A percentile compares a stretch with the other conserved stretches of the same genome.
Conservation (phyloP, 345 rosid genomes). For the Syzygium aqueum region DNA sequence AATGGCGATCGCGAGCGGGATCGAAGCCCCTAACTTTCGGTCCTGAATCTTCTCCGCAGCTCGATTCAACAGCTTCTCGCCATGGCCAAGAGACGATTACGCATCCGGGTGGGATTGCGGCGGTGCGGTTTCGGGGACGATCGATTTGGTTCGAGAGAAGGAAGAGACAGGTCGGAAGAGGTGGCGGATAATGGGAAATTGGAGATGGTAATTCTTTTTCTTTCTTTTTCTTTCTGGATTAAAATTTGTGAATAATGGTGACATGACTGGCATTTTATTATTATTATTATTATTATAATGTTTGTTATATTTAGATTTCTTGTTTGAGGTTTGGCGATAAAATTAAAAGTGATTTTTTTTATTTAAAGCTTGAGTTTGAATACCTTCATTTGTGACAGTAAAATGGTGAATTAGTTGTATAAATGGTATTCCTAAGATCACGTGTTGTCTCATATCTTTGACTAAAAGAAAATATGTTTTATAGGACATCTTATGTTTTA, state of each 20-base stretch:
- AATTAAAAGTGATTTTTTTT: no score
- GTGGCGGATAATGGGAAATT: not conserved
- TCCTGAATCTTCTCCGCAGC: not conserved
- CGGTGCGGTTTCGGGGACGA: not conserved
- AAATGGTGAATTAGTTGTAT: no score
- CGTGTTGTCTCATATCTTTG: no score
- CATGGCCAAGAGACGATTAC: not conserved
- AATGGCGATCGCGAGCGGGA: not conserved
- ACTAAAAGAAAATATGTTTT: no score
- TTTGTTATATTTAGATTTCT: no score
- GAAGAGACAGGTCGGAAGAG: not conserved
- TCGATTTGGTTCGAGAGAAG: not conserved
- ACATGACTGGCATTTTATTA: not conserved
- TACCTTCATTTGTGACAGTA: no score
- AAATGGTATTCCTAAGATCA: no score
- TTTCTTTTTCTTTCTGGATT: no score
- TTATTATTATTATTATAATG: no score
- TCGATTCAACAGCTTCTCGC: not conserved
- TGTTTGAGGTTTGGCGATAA: no score
- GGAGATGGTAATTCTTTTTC: not conserved
- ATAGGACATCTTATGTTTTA: no score
- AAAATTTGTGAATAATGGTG: not conserved
- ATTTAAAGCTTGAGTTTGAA: no score
- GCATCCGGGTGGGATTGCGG: not conserved
- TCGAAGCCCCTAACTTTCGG: not conserved